Base-by-base conservation (phyloP, 2,329 filamentous ascomycete genomes). In the Magnaporthiopsis poae region DNA sequence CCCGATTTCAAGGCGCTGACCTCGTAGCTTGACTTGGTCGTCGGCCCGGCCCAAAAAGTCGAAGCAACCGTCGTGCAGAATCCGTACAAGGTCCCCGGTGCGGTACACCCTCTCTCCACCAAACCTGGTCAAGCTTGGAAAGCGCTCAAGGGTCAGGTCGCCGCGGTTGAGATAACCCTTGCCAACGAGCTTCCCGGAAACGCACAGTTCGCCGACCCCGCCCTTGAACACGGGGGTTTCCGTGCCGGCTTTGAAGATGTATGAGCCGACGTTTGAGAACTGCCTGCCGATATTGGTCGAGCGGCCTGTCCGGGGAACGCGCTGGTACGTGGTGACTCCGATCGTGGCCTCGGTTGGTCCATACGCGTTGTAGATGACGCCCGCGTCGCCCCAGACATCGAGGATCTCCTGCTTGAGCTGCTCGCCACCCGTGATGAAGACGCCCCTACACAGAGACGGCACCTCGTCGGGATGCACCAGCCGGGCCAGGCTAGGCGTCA, bases 341-440 rank as follows among this genome's bases (percentile, higher is more conserved):
- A 97, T 97, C 0, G 93, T 97, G 0, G 91, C 90, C 75, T 97
- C 94, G 0, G 93, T 97, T 0, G 93, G 94, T 0, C 93, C 93
- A 70, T 96, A 92, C 2, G 92, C 92, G 72, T 97, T 97, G 79
- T 96, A 94, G 18, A 98, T 92, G 61, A 92, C 91, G 1, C 83
- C 83, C 67, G 88, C 84, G 0, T 88, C 83, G 0, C 93, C 93
- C 93, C 94, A 97, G 0, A 82, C 84, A 71, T 96, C 90, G 1
- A 97, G 80, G 63, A 96, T 96, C 69, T 96, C 93, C 72, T 95
- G 91, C 71, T 91, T 93, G 25, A 97, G 79, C 65, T 90, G 87
- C 74, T 97, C 93, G 2, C 93, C 93, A 9, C 94, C 93, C 0
- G 93, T 96, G 70, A 97, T 96, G 74, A 97, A 97, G 0, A 96